These are phyloP conservation scores for Verticillium isaacii DNA, from an alignment of 2,329 filamentous ascomycete genomes.

Conservation along the genomic window DNA sequence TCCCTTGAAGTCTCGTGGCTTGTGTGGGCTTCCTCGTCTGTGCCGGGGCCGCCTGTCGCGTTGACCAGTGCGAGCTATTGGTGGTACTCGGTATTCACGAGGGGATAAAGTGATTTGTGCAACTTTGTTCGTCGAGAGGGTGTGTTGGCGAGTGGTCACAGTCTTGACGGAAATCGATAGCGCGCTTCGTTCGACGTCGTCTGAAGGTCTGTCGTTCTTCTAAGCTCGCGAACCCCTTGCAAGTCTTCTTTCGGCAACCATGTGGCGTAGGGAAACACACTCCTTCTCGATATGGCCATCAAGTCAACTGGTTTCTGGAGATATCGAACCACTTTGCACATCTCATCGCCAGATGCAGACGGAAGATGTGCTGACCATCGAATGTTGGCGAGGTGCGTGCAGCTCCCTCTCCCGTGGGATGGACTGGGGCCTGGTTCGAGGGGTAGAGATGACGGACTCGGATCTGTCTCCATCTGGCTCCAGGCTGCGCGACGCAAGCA, in stretches of 20 bases:
- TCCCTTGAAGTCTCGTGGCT: not conserved
- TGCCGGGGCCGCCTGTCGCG: not conserved
- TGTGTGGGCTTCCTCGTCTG: not conserved
- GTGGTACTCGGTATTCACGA: not conserved
- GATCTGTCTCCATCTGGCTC: not conserved
- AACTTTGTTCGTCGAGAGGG: not conserved
- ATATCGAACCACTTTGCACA: constrained; percentile 21
- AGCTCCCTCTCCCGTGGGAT: not conserved
- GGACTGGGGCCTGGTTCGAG: not conserved
- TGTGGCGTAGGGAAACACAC: constrained; percentile 8
- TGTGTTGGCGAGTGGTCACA: not conserved
- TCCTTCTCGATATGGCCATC: constrained; percentile 13
- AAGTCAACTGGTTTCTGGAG: constrained; percentile 15
- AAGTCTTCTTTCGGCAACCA: constrained; percentile 6
- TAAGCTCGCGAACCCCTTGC: not conserved
- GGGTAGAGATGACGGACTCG: not conserved
- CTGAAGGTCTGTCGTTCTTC: not conserved
- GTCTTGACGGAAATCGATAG: not conserved
- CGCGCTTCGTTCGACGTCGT: not conserved
- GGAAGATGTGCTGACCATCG: constrained; percentile 15
- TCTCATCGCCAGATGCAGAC: constrained; percentile 16
- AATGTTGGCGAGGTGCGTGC: constrained; percentile 14
- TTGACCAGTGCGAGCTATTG: not conserved
- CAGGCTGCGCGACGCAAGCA: not conserved
- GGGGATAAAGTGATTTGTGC: not conserved